phyloP scores from a whole-genome alignment of 2,329 filamentous ascomycete genomes.

The Verticillium dahliae region DNA sequence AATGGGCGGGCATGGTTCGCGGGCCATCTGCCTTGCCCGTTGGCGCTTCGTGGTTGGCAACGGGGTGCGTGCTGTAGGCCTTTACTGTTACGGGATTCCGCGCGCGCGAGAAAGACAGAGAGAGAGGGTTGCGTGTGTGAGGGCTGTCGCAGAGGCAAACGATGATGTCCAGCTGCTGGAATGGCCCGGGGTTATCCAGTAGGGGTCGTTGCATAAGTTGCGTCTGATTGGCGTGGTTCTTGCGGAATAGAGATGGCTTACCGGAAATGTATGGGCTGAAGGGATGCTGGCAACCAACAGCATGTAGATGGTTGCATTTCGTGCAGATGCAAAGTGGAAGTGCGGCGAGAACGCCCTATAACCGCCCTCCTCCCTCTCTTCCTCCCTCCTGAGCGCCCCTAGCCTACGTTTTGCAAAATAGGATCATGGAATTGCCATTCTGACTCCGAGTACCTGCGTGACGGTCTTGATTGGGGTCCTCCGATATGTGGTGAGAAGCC shows the following conservation, averaged over 20 bases:
- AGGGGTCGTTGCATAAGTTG: not conserved
- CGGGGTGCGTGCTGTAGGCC: not conserved
- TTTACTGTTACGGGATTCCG: not conserved
- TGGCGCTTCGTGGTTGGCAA: not conserved
- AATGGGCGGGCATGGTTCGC: not conserved
- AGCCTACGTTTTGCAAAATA: not conserved
- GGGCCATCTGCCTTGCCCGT: not conserved
- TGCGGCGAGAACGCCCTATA: not conserved
- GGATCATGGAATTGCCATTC: not conserved
- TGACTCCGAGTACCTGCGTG: not conserved
- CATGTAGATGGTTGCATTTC: not conserved
- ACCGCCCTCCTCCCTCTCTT: too few species aligned
- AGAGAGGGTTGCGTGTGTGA: not conserved
- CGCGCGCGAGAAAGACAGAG: not conserved
- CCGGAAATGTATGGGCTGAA: not conserved
- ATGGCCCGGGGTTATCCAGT: not conserved
- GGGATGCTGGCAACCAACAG: not conserved
- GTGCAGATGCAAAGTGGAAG: not conserved
- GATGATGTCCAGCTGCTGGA: not conserved
- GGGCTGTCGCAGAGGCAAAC: not conserved
- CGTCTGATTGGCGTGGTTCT: not conserved
- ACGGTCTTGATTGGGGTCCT: not conserved
- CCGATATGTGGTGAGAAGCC: not conserved
- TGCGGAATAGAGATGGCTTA: not conserved
- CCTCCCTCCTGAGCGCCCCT: not conserved